Percentiles rank a stretch among this genome's conserved stretches.
These are phyloP conservation scores for Sugiyamaella floridensis DNA, from an alignment of 805 yeast species.

Conservation along the genomic window DNA sequence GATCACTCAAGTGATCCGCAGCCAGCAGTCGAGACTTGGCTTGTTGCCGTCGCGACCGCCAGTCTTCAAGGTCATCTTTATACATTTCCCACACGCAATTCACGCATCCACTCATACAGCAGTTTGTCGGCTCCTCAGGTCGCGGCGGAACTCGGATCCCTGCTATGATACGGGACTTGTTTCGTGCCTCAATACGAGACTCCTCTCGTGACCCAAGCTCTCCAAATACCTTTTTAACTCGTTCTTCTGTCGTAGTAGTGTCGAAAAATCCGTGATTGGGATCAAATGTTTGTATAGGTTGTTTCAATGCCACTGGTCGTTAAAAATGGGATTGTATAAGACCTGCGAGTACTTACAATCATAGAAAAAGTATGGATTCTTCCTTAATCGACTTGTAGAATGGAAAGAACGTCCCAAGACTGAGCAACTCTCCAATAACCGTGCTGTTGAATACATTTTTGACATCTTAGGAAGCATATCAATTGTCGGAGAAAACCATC, in stretches of 20 bases:
- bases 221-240: slow-evolving; percentile 29
- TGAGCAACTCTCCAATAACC: background rate
- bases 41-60: slow-evolving; percentile 53
- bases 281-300: slow-evolving; percentile 21
- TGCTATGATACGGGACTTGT: slow-evolving; percentile 34
- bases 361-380: slow-evolving; percentile 23
- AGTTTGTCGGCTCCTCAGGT: slow-evolving; percentile 88
- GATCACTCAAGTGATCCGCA: slow-evolving; percentile 27
- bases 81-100: slow-evolving; percentile 96
- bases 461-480: no score
- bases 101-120: slow-evolving; percentile 96
- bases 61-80: slow-evolving; percentile 79
- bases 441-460: background rate
- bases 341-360: slow-evolving; percentile 17
- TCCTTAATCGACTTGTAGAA: slow-evolving; percentile 2
- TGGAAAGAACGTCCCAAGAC: slow-evolving; percentile 1
- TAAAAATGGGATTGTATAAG: background rate
- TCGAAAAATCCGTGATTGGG: slow-evolving; percentile 9
- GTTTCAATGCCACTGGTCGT: slow-evolving; percentile 15
- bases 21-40: slow-evolving; percentile 50
- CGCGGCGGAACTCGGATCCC: slow-evolving; percentile 77
- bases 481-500: no score
- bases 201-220: slow-evolving; percentile 29
- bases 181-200: slow-evolving; percentile 28
- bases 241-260: slow-evolving; percentile 12